Percentiles rank a stretch among this genome's conserved stretches.
These are phyloP conservation scores for Lachancea sp. DNA, from an alignment of 805 yeast species.

Conservation along the genomic window DNA sequence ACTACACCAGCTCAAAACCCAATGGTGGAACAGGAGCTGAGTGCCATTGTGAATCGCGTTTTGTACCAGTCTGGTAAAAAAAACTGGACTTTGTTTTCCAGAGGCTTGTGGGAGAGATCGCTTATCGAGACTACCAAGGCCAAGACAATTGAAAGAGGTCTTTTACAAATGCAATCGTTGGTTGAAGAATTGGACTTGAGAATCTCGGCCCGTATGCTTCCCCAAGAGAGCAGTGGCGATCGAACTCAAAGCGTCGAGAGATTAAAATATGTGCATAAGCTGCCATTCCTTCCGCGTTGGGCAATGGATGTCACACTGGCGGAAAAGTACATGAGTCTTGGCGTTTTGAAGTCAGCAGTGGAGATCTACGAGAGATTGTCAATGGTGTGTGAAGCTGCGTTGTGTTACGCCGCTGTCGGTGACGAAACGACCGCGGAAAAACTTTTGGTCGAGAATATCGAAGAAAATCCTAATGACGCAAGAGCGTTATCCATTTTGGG, in stretches of 20 bases:
- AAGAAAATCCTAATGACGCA: slow-evolving; percentile 62
- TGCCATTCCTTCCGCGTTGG: slow-evolving; percentile 83
- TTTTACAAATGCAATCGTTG: slow-evolving; percentile 83
- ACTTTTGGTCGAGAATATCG: slow-evolving; percentile 49
- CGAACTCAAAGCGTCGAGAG: slow-evolving; percentile 43
- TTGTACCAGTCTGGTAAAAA: slow-evolving; percentile 40
- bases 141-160: slow-evolving; percentile 88
- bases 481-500: slow-evolving; percentile 81
- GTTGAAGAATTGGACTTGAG: slow-evolving; percentile 81
- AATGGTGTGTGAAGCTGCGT: slow-evolving; percentile 74
- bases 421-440: slow-evolving; percentile 59
- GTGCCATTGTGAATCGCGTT: slow-evolving; percentile 68
- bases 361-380: slow-evolving; percentile 79
- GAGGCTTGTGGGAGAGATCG: slow-evolving; percentile 88
- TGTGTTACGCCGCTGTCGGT: slow-evolving; percentile 85
- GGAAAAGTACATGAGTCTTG: slow-evolving; percentile 77
- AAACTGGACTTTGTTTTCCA: slow-evolving; percentile 68
- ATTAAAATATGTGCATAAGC: slow-evolving; percentile 60
- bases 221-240: slow-evolving; percentile 32
- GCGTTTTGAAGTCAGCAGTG: slow-evolving; percentile 78
- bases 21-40: slow-evolving; percentile 74
- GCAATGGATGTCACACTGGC: slow-evolving; percentile 75
- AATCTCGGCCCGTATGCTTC: slow-evolving; percentile 51
- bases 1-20: slow-evolving; percentile 67
- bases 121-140: slow-evolving; percentile 72